Evolutionary conservation across 179 eudicot genomes (phyloP).

Genomic region (Heliamphora pulchella): DNA sequence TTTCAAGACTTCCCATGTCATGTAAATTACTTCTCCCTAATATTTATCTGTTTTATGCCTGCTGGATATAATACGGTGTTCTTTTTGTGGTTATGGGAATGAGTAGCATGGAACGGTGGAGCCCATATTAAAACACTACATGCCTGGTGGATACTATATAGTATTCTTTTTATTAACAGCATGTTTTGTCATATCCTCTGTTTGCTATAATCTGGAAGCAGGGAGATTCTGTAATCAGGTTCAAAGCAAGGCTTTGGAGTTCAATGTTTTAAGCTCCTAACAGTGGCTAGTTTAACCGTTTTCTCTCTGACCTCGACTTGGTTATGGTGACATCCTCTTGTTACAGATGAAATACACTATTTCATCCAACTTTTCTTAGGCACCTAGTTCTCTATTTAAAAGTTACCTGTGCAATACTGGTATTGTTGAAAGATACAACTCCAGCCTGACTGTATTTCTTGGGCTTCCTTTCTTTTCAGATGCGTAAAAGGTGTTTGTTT

Average conservation of each 20-base stretch:
- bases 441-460: neutral
- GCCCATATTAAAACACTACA: neutral
- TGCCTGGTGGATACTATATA: neutral
- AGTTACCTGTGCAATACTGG: neutral
- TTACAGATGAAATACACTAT: neutral
- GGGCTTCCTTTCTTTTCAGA: neutral
- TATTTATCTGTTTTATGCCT: too few species aligned
- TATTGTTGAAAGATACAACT: neutral
- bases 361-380: neutral
- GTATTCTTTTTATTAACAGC: neutral
- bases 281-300: neutral
- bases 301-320: neutral
- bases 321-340: neutral
- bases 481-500: neutral
- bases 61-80: too few species aligned
- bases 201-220: neutral
- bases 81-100: conserved; percentile 2
- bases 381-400: neutral
- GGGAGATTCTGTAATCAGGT: neutral
- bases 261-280: neutral
- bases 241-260: neutral
- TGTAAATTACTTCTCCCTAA: neutral
- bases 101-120: neutral
- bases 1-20: neutral
- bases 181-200: neutral